Conservation (phyloP, 148 eudicot species). For the Talinum fruticosum region DNA sequence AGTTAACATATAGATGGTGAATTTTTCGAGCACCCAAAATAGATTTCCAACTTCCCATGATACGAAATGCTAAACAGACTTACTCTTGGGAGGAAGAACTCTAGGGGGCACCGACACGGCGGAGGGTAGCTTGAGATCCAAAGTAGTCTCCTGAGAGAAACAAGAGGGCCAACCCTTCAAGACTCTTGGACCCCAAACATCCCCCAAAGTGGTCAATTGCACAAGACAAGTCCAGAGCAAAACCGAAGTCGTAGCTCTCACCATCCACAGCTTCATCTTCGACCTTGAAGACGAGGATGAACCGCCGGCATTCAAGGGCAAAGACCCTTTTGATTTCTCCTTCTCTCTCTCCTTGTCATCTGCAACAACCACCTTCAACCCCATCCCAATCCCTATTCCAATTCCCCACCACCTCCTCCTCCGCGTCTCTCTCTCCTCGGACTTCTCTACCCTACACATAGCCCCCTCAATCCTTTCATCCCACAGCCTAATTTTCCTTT, state of each 20-base stretch:
- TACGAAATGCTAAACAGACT: slow-evolving; percentile 25
- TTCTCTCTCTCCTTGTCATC: too few species aligned
- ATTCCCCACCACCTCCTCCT: slow-evolving; percentile 41
- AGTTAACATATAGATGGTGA: not conserved
- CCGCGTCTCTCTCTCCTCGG: slow-evolving; percentile 18
- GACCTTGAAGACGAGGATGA: slow-evolving; percentile 34
- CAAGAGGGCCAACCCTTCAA: slow-evolving; percentile 84
- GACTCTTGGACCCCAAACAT: slow-evolving; percentile 73
- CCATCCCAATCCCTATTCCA: slow-evolving; percentile 32
- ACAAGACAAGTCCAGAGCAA: slow-evolving; percentile 78
- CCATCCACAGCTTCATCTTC: slow-evolving; percentile 69
- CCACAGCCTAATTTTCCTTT: slow-evolving; percentile 1
- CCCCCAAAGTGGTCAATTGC: slow-evolving; percentile 66
- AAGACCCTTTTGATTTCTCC: slow-evolving; percentile 24
- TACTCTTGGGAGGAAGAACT: slow-evolving; percentile 83
- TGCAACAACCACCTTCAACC: slow-evolving; percentile 41
- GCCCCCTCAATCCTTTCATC: slow-evolving; percentile 11
- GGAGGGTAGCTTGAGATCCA: slow-evolving; percentile 44
- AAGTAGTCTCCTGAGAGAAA: slow-evolving; percentile 44
- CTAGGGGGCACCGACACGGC: slow-evolving; percentile 39
- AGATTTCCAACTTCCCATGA: not conserved
- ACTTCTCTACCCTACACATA: slow-evolving; percentile 32
- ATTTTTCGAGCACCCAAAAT: not conserved
- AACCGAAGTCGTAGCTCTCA: slow-evolving; percentile 61
- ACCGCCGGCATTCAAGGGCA: slow-evolving; percentile 18